A percentile compares a stretch with the other conserved stretches of the same genome.
Evolutionary conservation across 352 stramenopile genomes (phyloP).

Genomic region (Phytophthora idaei): DNA sequence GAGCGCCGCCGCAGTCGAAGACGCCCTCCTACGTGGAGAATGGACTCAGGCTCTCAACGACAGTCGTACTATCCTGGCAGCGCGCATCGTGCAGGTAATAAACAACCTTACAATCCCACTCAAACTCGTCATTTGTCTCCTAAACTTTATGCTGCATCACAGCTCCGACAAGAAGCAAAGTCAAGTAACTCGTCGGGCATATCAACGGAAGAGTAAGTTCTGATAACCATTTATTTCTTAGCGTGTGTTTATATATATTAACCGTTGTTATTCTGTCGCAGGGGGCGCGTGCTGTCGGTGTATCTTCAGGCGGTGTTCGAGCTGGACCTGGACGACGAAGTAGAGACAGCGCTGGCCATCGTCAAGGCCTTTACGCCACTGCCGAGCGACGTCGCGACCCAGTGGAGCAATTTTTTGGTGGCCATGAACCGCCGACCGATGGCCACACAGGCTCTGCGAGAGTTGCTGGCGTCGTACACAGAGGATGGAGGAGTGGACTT

Average conservation of each 20-base stretch:
- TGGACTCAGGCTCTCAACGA: conserved; percentile 57
- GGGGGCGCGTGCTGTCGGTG: conserved; percentile 63
- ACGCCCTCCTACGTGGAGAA: conserved; percentile 63
- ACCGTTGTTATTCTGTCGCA: conserved; percentile 18
- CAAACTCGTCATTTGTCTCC: neutral
- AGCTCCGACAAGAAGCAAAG: conserved; percentile 22
- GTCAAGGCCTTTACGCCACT: conserved; percentile 50
- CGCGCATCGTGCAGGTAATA: conserved; percentile 37
- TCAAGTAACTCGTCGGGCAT: neutral
- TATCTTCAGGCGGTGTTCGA: conserved; percentile 77
- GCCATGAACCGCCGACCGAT: conserved; percentile 53
- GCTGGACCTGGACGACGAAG: conserved; percentile 56
- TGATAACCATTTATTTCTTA: neutral
- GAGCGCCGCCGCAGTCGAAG: conserved; percentile 47
- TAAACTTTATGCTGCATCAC: neutral
- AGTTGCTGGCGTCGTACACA: conserved; percentile 29
- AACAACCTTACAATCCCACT: neutral
- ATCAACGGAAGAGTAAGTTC: conserved; percentile 29
- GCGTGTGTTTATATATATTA: neutral
- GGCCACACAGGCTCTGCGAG: conserved; percentile 38
- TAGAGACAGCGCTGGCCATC: conserved; percentile 52
- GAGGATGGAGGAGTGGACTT: neutral
- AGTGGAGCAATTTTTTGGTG: conserved; percentile 73
- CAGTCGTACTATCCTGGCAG: conserved; percentile 48
- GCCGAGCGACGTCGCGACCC: conserved; percentile 40